Evolutionary conservation across 352 stramenopile genomes (phyloP).

Genomic region (Elongisporangium prolatum): DNA sequence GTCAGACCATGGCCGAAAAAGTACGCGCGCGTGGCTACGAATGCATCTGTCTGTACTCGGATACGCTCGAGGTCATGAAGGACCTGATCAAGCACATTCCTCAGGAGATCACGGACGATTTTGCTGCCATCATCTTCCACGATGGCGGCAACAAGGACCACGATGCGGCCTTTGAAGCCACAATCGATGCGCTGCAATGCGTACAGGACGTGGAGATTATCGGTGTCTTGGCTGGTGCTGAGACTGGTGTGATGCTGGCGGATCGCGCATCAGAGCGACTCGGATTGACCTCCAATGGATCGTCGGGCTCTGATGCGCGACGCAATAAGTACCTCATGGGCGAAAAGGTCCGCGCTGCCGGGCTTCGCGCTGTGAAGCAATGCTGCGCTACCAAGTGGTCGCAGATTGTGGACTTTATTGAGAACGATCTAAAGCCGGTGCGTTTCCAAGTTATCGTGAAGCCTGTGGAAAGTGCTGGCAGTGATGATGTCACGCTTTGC

Average conservation of each 20-base stretch:
- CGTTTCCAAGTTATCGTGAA: conserved; percentile 89
- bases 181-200: conserved; percentile 25
- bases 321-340: conserved; percentile 90
- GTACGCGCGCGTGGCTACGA: conserved; percentile 84
- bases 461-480: conserved; percentile 90
- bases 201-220: conserved; percentile 50
- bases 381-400: conserved; percentile 72
- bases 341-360: conserved; percentile 70
- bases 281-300: conserved; percentile 83
- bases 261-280: conserved; percentile 89
- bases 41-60: conserved; percentile 70
- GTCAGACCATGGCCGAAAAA: conserved; percentile 89
- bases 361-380: conserved; percentile 78
- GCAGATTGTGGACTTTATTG: conserved; percentile 80
- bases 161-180: conserved; percentile 27
- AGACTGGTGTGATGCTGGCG: conserved; percentile 91
- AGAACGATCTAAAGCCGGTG: conserved; percentile 36
- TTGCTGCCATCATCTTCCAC: conserved; percentile 68
- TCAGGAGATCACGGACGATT: conserved; percentile 39
- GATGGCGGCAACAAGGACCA: conserved; percentile 33
- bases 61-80: conserved; percentile 70
- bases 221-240: conserved; percentile 87
- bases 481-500: conserved; percentile 93
- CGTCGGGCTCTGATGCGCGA: conserved; percentile 66
- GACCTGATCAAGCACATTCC: conserved; percentile 70